These are phyloP conservation scores for Ceraceosorus guamensis DNA, from an alignment of 1,284 basidiomycete species.

Conservation along the genomic window DNA sequence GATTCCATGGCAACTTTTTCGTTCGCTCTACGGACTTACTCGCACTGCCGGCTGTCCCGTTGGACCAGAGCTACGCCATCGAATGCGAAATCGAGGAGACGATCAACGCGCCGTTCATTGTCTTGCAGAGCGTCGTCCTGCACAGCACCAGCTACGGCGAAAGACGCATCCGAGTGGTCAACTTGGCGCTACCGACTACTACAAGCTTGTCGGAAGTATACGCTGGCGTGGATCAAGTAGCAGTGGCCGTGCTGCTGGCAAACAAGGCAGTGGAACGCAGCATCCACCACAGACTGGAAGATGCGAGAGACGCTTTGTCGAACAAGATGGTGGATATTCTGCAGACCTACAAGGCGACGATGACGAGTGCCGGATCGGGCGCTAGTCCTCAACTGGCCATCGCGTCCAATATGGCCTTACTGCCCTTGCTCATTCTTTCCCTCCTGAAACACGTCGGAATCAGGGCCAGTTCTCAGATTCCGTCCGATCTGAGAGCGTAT, in stretches of 20 bases:
- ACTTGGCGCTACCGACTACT: conserved; percentile 84
- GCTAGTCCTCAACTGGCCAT: conserved; percentile 89
- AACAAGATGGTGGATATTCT: conserved; percentile 87
- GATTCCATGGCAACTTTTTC: conserved; percentile 99
- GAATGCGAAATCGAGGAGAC: conserved; percentile 97
- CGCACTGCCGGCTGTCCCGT: conserved; percentile 90
- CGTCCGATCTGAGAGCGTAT: conserved; percentile 89
- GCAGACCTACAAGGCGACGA: conserved; percentile 86
- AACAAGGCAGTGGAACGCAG: conserved; percentile 96
- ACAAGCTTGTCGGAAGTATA: conserved; percentile 87
- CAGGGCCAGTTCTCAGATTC: conserved; percentile 89
- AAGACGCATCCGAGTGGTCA: conserved; percentile 90
- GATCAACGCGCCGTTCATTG: conserved; percentile 82
- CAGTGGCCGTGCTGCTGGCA: conserved; percentile 78
- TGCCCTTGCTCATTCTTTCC: conserved; percentile 81
- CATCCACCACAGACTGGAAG: conserved; percentile 78
- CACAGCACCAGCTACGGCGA: conserved; percentile 97
- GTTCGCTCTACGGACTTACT: conserved; percentile 94
- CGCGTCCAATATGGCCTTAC: conserved; percentile 84
- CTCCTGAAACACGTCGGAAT: conserved; percentile 92
- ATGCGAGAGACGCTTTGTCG: conserved; percentile 80
- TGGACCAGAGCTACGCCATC: conserved; percentile 93
- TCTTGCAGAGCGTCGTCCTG: conserved; percentile 89
- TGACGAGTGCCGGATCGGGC: conserved; percentile 85
- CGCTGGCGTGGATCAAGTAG: conserved; percentile 87